Percentiles rank a stretch among this genome's conserved stretches.
These are phyloP conservation scores for Ustilago esculenta DNA, from an alignment of 1,284 basidiomycete species.

Conservation along the genomic window DNA sequence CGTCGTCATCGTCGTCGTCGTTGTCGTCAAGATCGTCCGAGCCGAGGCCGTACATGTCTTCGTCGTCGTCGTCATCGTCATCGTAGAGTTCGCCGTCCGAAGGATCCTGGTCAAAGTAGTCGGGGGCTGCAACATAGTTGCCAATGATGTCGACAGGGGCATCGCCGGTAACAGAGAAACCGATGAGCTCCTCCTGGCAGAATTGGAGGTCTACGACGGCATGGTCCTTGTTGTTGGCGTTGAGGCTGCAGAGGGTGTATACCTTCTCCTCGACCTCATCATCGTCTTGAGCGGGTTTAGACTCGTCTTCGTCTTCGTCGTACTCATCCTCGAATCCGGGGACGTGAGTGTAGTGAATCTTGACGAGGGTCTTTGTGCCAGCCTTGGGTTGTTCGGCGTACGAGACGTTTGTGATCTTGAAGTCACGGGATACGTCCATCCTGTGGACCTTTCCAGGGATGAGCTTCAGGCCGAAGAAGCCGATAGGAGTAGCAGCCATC, in stretches of 20 bases:
- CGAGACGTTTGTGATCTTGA: conserved; percentile 81
- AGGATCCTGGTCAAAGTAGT: conserved; percentile 70
- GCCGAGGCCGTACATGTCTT: conserved; percentile 68
- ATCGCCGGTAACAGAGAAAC: conserved; percentile 82
- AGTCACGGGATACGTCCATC: conserved; percentile 76
- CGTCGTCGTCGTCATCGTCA: conserved; percentile 70
- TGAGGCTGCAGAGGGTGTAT: conserved; percentile 70
- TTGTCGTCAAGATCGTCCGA: conserved; percentile 60
- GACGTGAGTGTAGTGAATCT: conserved; percentile 74
- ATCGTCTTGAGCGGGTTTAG: conserved; percentile 67
- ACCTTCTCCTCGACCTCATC: conserved; percentile 68
- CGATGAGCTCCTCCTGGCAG: conserved; percentile 74
- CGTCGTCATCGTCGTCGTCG: conserved; percentile 53
- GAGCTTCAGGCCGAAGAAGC: conserved; percentile 67
- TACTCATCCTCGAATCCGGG: conserved; percentile 69
- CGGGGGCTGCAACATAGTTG: conserved; percentile 78
- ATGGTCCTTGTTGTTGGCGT: conserved; percentile 77
- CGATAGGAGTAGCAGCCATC: conserved; percentile 59
- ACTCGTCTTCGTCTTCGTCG: conserved; percentile 69
- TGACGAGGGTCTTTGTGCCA: conserved; percentile 76
- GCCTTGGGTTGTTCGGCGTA: conserved; percentile 77
- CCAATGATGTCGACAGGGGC: conserved; percentile 87
- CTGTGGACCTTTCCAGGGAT: conserved; percentile 75
- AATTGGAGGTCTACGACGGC: conserved; percentile 73
- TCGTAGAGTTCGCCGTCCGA: conserved; percentile 56